Percentiles rank a stretch among this genome's conserved stretches.
Evolutionary conservation across 495 filamentous ascomycete species (phyloP).

Genomic region (Aspergillus hancockii): DNA sequence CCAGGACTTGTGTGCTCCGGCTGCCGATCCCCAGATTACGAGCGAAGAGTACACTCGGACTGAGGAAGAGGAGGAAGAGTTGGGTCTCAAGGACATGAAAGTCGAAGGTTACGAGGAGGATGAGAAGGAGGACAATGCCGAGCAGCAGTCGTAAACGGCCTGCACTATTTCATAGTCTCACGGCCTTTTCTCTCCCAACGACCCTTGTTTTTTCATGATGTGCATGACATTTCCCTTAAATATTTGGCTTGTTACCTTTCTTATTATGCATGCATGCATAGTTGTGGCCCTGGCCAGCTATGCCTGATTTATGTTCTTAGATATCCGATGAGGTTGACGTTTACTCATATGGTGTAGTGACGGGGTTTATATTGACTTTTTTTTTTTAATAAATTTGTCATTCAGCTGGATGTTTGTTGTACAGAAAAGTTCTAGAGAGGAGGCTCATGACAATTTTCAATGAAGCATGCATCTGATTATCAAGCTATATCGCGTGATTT

Average conservation of each 20-base stretch:
- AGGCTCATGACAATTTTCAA: not conserved
- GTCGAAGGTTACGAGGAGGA: constrained; percentile 79
- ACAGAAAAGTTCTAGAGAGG: constrained; percentile 10
- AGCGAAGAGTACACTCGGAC: constrained; percentile 86
- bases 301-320: constrained; percentile 20
- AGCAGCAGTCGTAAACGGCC: constrained; percentile 27
- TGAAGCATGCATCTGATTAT: not conserved
- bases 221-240: constrained; percentile 24
- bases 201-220: constrained; percentile 30
- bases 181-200: constrained; percentile 18
- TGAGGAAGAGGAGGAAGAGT: constrained; percentile 85
- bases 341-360: constrained; percentile 20
- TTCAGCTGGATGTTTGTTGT: not conserved
- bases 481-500: not conserved
- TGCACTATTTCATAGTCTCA: constrained; percentile 10
- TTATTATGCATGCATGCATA: constrained; percentile 22
- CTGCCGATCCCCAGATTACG: constrained; percentile 76
- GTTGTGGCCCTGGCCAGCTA: constrained; percentile 11
- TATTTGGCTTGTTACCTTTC: constrained; percentile 23
- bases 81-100: constrained; percentile 91
- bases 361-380: constrained; percentile 10
- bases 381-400: constrained; percentile 1
- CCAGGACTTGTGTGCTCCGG: constrained; percentile 74
- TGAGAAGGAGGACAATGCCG: constrained; percentile 23
- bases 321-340: constrained; percentile 28